Evolutionary conservation across 2,329 filamentous ascomycete species (phyloP).

Genomic region (Neonectria magnoliae): DNA sequence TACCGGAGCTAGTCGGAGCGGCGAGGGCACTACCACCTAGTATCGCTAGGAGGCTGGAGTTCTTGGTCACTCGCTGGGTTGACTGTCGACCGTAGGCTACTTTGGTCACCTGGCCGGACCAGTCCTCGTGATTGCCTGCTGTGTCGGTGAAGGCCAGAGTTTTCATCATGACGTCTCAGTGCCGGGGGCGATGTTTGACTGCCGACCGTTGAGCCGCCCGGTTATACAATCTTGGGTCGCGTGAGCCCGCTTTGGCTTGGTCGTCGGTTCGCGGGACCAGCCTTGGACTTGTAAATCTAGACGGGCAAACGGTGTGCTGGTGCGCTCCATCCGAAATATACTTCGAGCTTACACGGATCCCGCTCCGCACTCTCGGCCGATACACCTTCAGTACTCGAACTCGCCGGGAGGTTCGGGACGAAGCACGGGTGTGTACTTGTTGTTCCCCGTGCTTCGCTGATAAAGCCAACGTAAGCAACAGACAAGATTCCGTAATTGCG

Average conservation of each 20-base stretch:
- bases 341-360: not conserved
- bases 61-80: conserved; percentile 4
- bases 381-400: conserved; percentile 4
- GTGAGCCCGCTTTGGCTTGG: conserved; percentile 16
- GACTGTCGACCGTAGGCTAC: conserved; percentile 8
- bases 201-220: conserved; percentile 6
- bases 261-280: conserved; percentile 11
- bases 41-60: conserved; percentile 14
- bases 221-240: conserved; percentile 2
- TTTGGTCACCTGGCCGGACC: conserved; percentile 14
- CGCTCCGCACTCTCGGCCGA: conserved; percentile 14
- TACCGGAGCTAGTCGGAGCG: conserved; percentile 7
- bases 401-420: not conserved
- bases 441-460: conserved; percentile 13
- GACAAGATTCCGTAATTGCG: conserved; percentile 26
- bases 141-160: conserved; percentile 16
- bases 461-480: conserved; percentile 36
- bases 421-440: not conserved
- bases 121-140: conserved; percentile 14
- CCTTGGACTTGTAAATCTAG: conserved; percentile 2
- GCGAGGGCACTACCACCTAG: not conserved
- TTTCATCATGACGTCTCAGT: conserved; percentile 17
- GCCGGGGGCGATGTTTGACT: conserved; percentile 3
- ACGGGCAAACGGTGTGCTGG: conserved; percentile 3
- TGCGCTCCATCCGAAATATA: not conserved